These are phyloP conservation scores for Trametes elegans DNA, from an alignment of 768 basidiomycete species.

Conservation along the genomic window DNA sequence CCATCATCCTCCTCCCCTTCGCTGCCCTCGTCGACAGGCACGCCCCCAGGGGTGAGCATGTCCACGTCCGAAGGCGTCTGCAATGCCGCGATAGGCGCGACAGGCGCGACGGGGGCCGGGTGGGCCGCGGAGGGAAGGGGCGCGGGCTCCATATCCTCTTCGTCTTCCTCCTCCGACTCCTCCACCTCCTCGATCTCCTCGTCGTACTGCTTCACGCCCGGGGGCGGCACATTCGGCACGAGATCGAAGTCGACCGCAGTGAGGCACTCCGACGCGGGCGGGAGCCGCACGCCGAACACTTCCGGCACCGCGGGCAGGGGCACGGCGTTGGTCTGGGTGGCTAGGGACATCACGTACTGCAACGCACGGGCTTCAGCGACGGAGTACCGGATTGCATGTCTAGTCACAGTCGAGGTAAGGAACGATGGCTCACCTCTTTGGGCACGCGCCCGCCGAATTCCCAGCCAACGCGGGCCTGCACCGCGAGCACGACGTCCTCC, in stretches of 20 bases:
- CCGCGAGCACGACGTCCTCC: conserved; percentile 78
- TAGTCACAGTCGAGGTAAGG: too few relatives aligned
- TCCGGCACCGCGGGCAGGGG: conserved; percentile 85
- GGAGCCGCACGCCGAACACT: conserved; percentile 84
- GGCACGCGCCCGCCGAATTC: conserved; percentile 88
- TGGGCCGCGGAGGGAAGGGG: conserved; percentile 40
- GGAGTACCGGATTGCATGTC: too few relatives aligned
- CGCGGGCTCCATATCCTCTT: conserved; percentile 69
- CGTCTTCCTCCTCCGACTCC: conserved; percentile 66
- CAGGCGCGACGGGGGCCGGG: conserved; percentile 23
- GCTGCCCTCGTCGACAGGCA: conserved; percentile 52
- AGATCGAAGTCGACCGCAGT: conserved; percentile 85
- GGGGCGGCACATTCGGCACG: conserved; percentile 81
- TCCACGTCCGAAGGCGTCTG: conserved; percentile 70
- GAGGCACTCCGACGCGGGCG: conserved; percentile 63
- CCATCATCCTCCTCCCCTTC: conserved; percentile 80
- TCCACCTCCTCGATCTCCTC: conserved; percentile 83
- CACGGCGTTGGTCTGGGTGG: conserved; percentile 77
- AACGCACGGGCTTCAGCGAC: background rate
- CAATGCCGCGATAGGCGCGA: conserved; percentile 43
- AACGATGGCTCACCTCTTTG: conserved; percentile 64
- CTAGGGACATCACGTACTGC: conserved; percentile 76
- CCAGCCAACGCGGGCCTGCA: conserved; percentile 90
- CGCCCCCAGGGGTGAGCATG: conserved; percentile 43
- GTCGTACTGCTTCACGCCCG: conserved; percentile 70